phyloP scores from a whole-genome alignment of 2,329 filamentous ascomycete genomes.

The Epichloe sp. region DNA sequence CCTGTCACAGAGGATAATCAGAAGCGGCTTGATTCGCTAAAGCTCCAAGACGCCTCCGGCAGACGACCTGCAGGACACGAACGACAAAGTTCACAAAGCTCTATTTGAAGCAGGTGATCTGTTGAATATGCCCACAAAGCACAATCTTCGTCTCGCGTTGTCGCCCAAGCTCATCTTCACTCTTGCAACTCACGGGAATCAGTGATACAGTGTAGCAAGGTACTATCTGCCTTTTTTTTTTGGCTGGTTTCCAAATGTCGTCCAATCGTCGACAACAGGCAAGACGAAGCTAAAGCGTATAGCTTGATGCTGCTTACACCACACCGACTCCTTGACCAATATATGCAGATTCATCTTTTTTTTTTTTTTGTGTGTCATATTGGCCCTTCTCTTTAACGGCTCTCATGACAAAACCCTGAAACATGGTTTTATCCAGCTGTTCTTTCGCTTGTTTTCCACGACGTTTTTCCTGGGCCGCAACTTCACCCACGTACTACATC shows the following conservation, averaged over 20 bases:
- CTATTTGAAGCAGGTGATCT: conserved; percentile 36
- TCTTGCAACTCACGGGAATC: neutral
- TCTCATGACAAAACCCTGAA: conserved; percentile 4
- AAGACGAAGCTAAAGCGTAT: neutral
- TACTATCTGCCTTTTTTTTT: neutral
- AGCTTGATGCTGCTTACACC: neutral
- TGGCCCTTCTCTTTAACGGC: neutral
- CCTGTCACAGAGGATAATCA: conserved; percentile 69
- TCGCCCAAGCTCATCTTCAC: neutral
- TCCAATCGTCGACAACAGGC: neutral
- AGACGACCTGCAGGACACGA: conserved; percentile 43
- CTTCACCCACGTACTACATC: neutral
- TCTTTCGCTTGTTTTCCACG: neutral
- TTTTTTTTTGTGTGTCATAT: neutral
- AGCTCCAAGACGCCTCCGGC: conserved; percentile 67
- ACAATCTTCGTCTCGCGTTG: neutral
- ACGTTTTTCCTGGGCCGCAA: neutral
- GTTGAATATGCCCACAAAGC: neutral
- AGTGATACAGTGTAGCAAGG: neutral
- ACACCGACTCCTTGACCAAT: neutral
- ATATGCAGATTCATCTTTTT: neutral
- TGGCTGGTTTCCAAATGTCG: neutral
- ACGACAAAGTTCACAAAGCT: conserved; percentile 46
- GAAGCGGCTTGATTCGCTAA: conserved; percentile 77
- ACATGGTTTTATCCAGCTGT: neutral